Percentiles rank a stretch among this genome's conserved stretches.
Evolutionary conservation across 2,329 filamentous ascomycete species (phyloP).

Genomic region (Colletotrichum tropicicola): DNA sequence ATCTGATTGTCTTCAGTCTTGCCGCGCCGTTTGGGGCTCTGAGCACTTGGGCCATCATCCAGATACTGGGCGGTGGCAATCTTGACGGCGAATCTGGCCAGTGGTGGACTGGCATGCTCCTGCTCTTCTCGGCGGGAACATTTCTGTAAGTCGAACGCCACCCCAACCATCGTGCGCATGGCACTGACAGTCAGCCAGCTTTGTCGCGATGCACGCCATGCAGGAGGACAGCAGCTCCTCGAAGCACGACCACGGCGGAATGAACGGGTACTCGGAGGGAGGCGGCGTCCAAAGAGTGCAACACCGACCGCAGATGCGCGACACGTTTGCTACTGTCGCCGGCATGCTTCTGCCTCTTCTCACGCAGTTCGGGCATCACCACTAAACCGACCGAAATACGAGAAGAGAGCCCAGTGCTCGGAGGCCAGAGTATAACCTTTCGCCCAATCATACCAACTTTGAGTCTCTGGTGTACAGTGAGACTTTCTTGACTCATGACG

Average conservation of each 20-base stretch:
- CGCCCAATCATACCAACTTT: neutral
- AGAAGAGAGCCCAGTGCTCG: neutral
- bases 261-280: conserved; percentile 61
- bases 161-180: neutral
- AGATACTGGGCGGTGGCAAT: conserved; percentile 72
- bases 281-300: conserved; percentile 57
- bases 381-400: conserved; percentile 47
- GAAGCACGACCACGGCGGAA: conserved; percentile 59
- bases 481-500: conserved; percentile 17
- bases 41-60: conserved; percentile 82
- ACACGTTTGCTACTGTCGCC: conserved; percentile 74
- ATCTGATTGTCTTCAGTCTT: conserved; percentile 90
- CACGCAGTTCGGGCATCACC: conserved; percentile 81
- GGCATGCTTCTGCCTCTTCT: conserved; percentile 83
- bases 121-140: conserved; percentile 95
- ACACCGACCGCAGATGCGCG: conserved; percentile 68
- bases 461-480: neutral
- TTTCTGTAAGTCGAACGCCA: conserved; percentile 78
- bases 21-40: conserved; percentile 89
- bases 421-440: neutral
- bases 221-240: conserved; percentile 72
- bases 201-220: conserved; percentile 99
- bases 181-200: conserved; percentile 58
- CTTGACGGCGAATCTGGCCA: conserved; percentile 69
- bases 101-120: conserved; percentile 91